Evolutionary conservation across 495 filamentous ascomycete species (phyloP).

Genomic region (Recurvomyces mirabilis): DNA sequence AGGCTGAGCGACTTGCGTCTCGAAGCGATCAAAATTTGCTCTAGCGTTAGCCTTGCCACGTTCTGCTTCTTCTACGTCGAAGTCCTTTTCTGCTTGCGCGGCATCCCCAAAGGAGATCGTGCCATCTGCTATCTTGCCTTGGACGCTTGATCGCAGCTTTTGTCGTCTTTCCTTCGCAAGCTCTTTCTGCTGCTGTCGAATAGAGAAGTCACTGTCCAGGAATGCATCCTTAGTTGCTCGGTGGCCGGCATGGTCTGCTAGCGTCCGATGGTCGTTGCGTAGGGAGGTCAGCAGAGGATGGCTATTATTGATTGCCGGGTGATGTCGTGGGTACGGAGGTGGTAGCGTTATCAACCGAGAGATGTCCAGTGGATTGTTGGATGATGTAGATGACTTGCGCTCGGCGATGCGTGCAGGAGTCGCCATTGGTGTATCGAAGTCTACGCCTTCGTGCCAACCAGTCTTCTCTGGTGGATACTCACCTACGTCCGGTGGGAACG

Average conservation of each 20-base stretch:
- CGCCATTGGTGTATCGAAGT: slow-evolving; percentile 33
- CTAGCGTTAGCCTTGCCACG: slow-evolving; percentile 53
- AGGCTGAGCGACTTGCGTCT: slow-evolving; percentile 62
- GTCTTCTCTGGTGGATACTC: slow-evolving; percentile 81
- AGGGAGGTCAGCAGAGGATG: slow-evolving; percentile 78
- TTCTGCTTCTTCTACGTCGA: slow-evolving; percentile 50
- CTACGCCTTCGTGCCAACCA: slow-evolving; percentile 57
- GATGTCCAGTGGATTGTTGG: slow-evolving; percentile 59
- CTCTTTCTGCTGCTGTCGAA: slow-evolving; percentile 34
- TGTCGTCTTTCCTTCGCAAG: slow-evolving; percentile 40
- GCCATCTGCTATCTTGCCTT: slow-evolving; percentile 60
- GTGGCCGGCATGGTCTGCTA: slow-evolving; percentile 66
- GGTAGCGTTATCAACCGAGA: slow-evolving; percentile 87
- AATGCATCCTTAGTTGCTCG: slow-evolving; percentile 56
- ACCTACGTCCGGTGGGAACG: slow-evolving; percentile 39
- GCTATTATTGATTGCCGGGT: slow-evolving; percentile 90
- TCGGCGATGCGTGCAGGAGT: slow-evolving; percentile 22
- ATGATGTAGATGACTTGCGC: slow-evolving; percentile 22
- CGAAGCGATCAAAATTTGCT: slow-evolving; percentile 64
- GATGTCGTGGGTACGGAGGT: slow-evolving; percentile 82
- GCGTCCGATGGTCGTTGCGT: slow-evolving; percentile 58
- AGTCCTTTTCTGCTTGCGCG: slow-evolving; percentile 60
- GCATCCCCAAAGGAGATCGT: slow-evolving; percentile 70
- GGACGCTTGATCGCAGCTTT: slow-evolving; percentile 52
- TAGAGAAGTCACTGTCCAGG: slow-evolving; percentile 21